Evolutionary conservation across 306 rosid species (phyloP).

Genomic region (Rosa rugosa): DNA sequence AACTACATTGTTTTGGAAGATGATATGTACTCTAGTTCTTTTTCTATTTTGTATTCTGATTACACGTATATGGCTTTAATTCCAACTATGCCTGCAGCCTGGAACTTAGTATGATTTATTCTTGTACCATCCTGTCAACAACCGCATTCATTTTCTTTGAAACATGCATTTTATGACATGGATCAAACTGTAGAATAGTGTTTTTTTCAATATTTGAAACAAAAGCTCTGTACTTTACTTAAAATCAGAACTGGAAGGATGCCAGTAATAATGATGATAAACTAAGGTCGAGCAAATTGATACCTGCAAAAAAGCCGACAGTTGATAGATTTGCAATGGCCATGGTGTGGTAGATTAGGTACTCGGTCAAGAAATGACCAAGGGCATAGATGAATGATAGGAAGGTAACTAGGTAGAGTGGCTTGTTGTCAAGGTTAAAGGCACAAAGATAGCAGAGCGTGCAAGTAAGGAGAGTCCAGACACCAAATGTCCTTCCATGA

Average conservation of each 20-base stretch:
- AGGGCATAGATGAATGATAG: constrained; percentile 83
- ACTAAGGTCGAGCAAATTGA: constrained; percentile 19
- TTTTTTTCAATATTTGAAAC: not conserved
- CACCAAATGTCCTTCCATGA: constrained; percentile 96
- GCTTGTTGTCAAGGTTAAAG: constrained; percentile 87
- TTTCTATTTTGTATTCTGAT: not conserved
- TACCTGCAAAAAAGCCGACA: constrained; percentile 90
- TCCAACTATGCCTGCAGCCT: not conserved
- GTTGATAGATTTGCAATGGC: constrained; percentile 65
- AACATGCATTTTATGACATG: not conserved
- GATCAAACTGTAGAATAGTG: not conserved
- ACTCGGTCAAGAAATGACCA: constrained; percentile 88
- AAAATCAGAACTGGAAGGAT: not conserved
- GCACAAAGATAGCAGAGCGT: constrained; percentile 93
- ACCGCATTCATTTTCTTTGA: not conserved
- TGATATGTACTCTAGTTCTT: not conserved
- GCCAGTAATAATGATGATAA: constrained; percentile 15
- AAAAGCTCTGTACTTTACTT: not conserved
- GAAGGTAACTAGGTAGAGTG: constrained; percentile 77
- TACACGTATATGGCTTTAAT: not conserved
- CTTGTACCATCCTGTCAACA: not conserved
- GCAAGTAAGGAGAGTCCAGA: constrained; percentile 91
- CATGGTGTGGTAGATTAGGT: constrained; percentile 78
- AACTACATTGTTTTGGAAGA: not conserved
- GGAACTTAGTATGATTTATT: not conserved